Percentiles rank a stretch among this genome's conserved stretches.
These are phyloP conservation scores for Saksenaea oblongispora DNA, from an alignment of 371 early-diverging fungal species.

Conservation along the genomic window DNA sequence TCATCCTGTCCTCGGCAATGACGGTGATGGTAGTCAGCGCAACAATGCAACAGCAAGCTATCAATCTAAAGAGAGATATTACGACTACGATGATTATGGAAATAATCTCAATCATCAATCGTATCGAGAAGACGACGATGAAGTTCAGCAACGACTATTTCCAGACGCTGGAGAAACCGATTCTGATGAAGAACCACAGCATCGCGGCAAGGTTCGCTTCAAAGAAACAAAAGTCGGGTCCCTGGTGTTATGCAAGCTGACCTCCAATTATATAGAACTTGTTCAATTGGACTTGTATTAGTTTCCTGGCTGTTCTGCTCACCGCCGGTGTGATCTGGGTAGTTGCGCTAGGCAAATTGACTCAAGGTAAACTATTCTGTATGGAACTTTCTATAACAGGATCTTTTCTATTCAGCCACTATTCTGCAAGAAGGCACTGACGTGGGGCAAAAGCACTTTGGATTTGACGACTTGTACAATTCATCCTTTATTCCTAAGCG, in stretches of 20 bases:
- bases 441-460: constrained; percentile 14
- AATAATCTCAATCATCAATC: neutral
- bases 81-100: neutral
- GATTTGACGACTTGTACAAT: constrained; percentile 55
- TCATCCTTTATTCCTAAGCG: constrained; percentile 43
- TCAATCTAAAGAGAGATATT: neutral
- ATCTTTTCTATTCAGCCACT: neutral
- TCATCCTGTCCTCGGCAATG: neutral
- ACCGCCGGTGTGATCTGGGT: neutral
- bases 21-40: neutral
- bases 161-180: neutral
- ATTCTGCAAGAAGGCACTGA: neutral
- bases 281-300: neutral
- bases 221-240: neutral
- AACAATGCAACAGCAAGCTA: neutral
- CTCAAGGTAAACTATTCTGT: neutral
- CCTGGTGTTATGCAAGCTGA: neutral
- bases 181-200: neutral
- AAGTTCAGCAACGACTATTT: neutral
- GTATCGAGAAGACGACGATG: neutral
- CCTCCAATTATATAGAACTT: neutral
- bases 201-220: neutral
- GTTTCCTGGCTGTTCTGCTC: neutral
- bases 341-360: neutral
- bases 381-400: neutral